Conservation (phyloP, 495 filamentous ascomycete species). For the Emericellopsis terricola region DNA sequence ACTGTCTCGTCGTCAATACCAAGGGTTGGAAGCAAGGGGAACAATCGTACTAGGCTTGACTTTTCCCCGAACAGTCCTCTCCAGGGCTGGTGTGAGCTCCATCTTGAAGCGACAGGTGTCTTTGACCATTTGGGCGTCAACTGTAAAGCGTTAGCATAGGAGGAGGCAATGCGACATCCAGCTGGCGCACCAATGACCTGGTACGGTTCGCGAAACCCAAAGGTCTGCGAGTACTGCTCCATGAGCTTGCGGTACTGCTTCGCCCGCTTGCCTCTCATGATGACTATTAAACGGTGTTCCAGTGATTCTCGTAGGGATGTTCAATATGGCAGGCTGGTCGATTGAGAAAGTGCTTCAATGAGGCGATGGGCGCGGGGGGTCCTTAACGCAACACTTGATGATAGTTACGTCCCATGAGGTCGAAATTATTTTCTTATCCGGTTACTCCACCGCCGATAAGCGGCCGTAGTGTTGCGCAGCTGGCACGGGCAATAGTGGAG, state of each 20-base stretch:
- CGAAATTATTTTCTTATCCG: constrained; percentile 1
- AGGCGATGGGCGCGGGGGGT: too few relatives aligned
- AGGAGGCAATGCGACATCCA: too few relatives aligned
- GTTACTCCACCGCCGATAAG: too few relatives aligned
- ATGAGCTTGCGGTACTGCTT: constrained; percentile 97
- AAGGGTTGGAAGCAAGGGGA: background rate
- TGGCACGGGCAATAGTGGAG: too few relatives aligned
- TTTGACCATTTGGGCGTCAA: constrained; percentile 66
- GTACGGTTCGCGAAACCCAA: constrained; percentile 82
- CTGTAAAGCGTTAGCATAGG: constrained; percentile 13
- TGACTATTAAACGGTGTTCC: background rate
- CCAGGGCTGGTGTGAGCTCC: constrained; percentile 52
- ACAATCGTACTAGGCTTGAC: constrained; percentile 59
- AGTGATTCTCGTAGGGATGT: too few relatives aligned
- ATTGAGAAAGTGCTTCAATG: too few relatives aligned
- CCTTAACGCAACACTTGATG: too few relatives aligned
- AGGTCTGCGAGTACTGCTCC: constrained; percentile 68
- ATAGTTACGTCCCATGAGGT: too few relatives aligned
- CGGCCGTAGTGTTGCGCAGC: too few relatives aligned
- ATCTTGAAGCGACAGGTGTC: constrained; percentile 63
- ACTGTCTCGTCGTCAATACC: constrained; percentile 7
- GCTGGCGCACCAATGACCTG: constrained; percentile 53
- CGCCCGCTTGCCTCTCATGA: constrained; percentile 51
- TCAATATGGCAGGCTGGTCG: too few relatives aligned
- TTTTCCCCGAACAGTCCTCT: constrained; percentile 58